A percentile compares a stretch with the other conserved stretches of the same genome.
Evolutionary conservation across 1,284 basidiomycete genomes (phyloP).

Genomic region (Coniferiporia sulphurascens): DNA sequence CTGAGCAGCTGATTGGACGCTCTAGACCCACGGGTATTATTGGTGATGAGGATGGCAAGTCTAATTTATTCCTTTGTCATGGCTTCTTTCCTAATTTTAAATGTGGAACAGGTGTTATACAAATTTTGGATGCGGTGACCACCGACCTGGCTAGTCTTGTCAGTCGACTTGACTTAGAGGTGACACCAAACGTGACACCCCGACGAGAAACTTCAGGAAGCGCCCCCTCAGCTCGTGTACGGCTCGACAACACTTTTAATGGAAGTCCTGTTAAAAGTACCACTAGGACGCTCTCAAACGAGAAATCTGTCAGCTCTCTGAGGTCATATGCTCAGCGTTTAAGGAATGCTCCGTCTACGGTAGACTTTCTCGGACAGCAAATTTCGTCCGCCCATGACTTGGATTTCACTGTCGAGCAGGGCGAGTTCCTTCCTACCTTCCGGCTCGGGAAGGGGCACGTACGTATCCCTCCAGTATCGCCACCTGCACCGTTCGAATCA

Average conservation of each 20-base stretch:
- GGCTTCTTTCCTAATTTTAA: background rate
- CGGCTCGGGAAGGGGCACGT: slow-evolving; percentile 46
- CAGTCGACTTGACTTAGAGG: slow-evolving; percentile 67
- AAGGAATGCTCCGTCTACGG: slow-evolving; percentile 9
- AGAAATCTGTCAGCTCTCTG: slow-evolving; percentile 50
- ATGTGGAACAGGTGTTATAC: slow-evolving; percentile 49
- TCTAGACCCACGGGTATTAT: slow-evolving; percentile 46
- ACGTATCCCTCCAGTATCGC: slow-evolving; percentile 46
- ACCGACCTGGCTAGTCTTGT: slow-evolving; percentile 73
- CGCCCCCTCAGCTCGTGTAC: background rate
- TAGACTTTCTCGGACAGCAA: slow-evolving; percentile 42
- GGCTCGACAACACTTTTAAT: slow-evolving; percentile 17
- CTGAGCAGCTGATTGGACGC: slow-evolving; percentile 55
- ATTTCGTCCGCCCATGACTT: slow-evolving; percentile 50
- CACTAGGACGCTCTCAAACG: slow-evolving; percentile 33
- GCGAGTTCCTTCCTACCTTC: slow-evolving; percentile 18
- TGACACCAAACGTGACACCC: slow-evolving; percentile 49
- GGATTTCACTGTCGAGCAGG: background rate
- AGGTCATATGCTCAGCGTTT: slow-evolving; percentile 54
- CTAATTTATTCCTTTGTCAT: background rate
- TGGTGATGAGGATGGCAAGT: slow-evolving; percentile 47
- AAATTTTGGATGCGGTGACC: slow-evolving; percentile 67
- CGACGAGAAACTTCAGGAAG: background rate
- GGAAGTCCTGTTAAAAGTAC: slow-evolving; percentile 25
- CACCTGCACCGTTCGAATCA: slow-evolving; percentile 34